Conservation (phyloP, 164 flowering plant species). For the Umbellularia californica region DNA sequence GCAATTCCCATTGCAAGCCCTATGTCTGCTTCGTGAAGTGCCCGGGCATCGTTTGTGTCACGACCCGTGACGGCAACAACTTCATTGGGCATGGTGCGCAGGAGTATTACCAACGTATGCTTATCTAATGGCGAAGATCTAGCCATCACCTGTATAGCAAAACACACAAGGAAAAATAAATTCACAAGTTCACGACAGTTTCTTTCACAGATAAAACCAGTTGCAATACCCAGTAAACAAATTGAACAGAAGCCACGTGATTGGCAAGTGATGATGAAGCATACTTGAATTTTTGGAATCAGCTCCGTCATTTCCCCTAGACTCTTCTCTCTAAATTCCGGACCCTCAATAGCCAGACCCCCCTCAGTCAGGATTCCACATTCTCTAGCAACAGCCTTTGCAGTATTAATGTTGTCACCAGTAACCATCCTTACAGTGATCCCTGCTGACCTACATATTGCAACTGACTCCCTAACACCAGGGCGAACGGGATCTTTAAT, state of each 20-base stretch:
- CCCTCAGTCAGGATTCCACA: slow-evolving; percentile 84
- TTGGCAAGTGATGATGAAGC: neutral
- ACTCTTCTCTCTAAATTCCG: slow-evolving; percentile 65
- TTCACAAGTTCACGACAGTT: neutral
- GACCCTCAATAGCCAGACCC: slow-evolving; percentile 91
- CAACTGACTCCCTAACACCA: slow-evolving; percentile 87
- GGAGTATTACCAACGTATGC: slow-evolving; percentile 69
- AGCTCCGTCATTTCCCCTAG: slow-evolving; percentile 56
- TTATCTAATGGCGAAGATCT: slow-evolving; percentile 92
- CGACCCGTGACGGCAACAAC: slow-evolving; percentile 97
- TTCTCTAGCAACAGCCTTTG: slow-evolving; percentile 93
- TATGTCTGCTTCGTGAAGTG: slow-evolving; percentile 96
- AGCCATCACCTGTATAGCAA: slow-evolving; percentile 71
- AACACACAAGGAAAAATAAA: neutral
- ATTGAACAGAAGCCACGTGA: neutral
- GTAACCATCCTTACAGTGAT: slow-evolving; percentile 87
- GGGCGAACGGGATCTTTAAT: slow-evolving; percentile 94
- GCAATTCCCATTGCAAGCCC: slow-evolving; percentile 98
- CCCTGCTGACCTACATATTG: slow-evolving; percentile 84
- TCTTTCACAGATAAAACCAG: neutral
- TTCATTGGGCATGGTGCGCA: slow-evolving; percentile 58
- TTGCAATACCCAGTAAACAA: neutral
- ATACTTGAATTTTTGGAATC: slow-evolving; percentile 83
- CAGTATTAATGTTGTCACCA: slow-evolving; percentile 84
- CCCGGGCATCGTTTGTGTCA: slow-evolving; percentile 97